Percentiles rank a stretch among this genome's conserved stretches.
phyloP scores from a whole-genome alignment of 1,284 basidiomycete species.

The Puccinia triticina region DNA sequence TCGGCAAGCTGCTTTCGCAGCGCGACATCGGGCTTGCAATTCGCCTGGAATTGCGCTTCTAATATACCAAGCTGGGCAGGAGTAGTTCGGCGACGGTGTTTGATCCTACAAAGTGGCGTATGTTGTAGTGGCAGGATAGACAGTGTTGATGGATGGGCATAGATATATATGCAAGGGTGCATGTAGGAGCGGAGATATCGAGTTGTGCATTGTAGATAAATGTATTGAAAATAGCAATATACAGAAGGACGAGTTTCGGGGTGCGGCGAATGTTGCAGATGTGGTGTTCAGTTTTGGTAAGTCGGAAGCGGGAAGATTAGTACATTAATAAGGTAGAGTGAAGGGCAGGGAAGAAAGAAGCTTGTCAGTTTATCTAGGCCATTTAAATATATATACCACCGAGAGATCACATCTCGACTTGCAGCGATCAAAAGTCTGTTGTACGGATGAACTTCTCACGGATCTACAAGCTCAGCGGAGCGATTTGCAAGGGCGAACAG shows the following conservation, averaged over 20 bases:
- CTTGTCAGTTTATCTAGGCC: constrained; percentile 9
- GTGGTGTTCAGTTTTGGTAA: too few species aligned
- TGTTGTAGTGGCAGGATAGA: background rate
- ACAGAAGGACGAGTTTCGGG: background rate
- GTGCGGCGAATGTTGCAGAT: background rate
- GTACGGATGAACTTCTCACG: background rate
- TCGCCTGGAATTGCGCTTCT: constrained; percentile 78
- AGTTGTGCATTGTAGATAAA: background rate
- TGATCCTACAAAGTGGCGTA: constrained; percentile 54
- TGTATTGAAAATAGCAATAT: background rate
- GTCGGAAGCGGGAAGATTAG: too few species aligned
- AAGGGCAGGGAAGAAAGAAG: background rate
- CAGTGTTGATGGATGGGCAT: background rate
- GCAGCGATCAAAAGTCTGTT: background rate
- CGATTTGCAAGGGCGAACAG: background rate
- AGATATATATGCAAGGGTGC: background rate
- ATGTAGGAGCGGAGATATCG: background rate
- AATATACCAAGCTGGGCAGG: constrained; percentile 65
- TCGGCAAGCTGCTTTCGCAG: constrained; percentile 76
- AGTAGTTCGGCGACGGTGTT: constrained; percentile 59
- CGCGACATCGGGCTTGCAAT: constrained; percentile 84
- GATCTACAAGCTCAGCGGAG: background rate
- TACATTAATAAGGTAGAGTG: background rate
- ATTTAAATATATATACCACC: background rate
- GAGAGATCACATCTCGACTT: constrained; percentile 11